Percentiles rank a stretch among this genome's conserved stretches.
These are phyloP conservation scores for Cyclostephanos invisitatus DNA, from an alignment of 108 stramenopile genomes.

Conservation along the genomic window DNA sequence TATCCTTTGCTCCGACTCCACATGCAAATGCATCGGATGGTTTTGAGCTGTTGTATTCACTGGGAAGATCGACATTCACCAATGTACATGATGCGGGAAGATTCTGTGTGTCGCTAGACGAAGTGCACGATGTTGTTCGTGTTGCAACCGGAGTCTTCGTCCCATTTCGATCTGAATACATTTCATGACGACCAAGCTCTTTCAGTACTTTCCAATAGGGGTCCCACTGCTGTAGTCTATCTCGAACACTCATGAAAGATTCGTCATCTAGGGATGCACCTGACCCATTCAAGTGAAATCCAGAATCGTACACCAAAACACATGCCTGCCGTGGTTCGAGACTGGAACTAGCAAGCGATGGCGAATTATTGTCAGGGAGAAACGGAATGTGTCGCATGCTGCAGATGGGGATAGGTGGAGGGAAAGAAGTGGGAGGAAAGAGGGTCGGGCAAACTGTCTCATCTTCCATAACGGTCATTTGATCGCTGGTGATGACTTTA, in stretches of 20 bases:
- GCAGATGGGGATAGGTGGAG: slow-evolving; percentile 20
- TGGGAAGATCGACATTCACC: slow-evolving; percentile 18
- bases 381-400: slow-evolving; percentile 15
- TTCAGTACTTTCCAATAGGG: slow-evolving; percentile 56
- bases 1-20: not conserved
- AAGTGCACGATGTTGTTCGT: slow-evolving; percentile 27
- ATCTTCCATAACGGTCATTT: not conserved
- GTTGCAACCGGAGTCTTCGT: slow-evolving; percentile 28
- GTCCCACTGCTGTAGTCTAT: slow-evolving; percentile 55
- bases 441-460: slow-evolving; percentile 1
- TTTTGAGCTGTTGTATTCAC: not conserved
- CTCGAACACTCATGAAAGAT: slow-evolving; percentile 14
- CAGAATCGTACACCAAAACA: slow-evolving; percentile 15
- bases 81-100: slow-evolving; percentile 16
- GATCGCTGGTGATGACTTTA: not conserved
- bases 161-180: not conserved
- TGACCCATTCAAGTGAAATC: slow-evolving; percentile 33
- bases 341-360: slow-evolving; percentile 15
- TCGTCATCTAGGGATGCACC: slow-evolving; percentile 32
- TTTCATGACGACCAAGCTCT: slow-evolving; percentile 21
- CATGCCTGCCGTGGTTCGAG: not conserved
- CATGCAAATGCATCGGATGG: not conserved
- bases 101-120: not conserved
- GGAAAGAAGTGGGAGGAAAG: slow-evolving; percentile 21
- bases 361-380: slow-evolving; percentile 17